phyloP scores from a whole-genome alignment of 306 rosid genomes.

The Cotoneaster glaucophyllus region DNA sequence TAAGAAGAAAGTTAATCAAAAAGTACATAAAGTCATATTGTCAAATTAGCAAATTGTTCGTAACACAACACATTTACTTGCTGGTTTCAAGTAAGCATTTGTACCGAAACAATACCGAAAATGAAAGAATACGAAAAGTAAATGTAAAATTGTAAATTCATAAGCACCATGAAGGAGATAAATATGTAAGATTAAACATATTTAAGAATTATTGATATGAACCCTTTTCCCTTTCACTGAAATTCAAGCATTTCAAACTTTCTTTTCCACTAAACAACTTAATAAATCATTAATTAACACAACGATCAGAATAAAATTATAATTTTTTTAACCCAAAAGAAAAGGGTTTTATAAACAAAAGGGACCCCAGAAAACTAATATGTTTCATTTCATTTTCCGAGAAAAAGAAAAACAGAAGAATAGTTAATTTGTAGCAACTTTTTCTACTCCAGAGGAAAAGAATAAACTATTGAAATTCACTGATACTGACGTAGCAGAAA shows the following conservation, averaged over 20 bases:
- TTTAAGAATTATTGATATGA: not conserved
- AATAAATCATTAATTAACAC: not conserved
- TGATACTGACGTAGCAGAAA: not conserved
- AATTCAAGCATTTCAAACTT: not conserved
- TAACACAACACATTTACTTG: not conserved
- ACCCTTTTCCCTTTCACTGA: not conserved
- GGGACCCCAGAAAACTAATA: not conserved
- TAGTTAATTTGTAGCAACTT: not conserved
- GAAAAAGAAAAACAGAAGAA: not conserved
- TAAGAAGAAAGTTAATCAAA: constrained; percentile 2
- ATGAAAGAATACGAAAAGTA: not conserved
- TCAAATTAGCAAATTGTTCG: not conserved
- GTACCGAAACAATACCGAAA: not conserved
- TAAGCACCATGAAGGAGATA: not conserved
- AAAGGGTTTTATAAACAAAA: not conserved
- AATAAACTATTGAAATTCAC: not conserved
- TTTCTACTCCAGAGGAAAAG: not conserved
- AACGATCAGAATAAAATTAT: not conserved
- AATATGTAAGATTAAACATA: not conserved
- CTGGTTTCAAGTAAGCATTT: not conserved
- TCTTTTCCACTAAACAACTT: not conserved
- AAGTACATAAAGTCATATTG: not conserved
- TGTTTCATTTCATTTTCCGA: not conserved
- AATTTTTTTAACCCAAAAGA: not conserved
- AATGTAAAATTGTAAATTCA: not conserved